These are phyloP conservation scores for Puccinia triticina DNA, from an alignment of 1,284 basidiomycete genomes.

Conservation along the genomic window DNA sequence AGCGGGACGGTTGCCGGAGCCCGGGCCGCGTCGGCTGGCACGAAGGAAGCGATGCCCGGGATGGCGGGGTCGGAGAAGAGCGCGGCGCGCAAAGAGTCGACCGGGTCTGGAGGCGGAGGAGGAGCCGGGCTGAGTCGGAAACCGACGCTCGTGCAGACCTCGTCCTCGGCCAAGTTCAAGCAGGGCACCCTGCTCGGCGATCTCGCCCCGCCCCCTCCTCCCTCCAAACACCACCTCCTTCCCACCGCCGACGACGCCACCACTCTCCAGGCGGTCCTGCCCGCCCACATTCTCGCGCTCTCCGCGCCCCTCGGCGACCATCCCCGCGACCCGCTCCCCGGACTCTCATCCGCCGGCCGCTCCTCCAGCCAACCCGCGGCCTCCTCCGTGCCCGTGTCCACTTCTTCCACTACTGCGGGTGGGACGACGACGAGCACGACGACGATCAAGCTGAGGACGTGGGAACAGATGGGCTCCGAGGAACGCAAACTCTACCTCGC, in stretches of 20 bases:
- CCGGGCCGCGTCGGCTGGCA: neutral
- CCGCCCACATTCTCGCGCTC: constrained; percentile 34
- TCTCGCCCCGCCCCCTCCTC: neutral
- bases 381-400: neutral
- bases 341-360: neutral
- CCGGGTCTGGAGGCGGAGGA: neutral
- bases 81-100: neutral
- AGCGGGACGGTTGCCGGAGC: neutral
- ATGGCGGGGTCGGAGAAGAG: neutral
- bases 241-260: neutral
- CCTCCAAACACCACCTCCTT: neutral
- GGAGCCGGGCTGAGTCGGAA: constrained; percentile 26
- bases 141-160: constrained; percentile 25
- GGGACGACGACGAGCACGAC: neutral
- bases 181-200: constrained; percentile 45
- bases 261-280: constrained; percentile 33
- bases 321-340: neutral
- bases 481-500: constrained; percentile 45
- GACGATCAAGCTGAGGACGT: constrained; percentile 20
- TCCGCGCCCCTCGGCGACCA: neutral
- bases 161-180: constrained; percentile 10
- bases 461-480: constrained; percentile 50
- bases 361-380: neutral
- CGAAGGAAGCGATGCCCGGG: neutral
- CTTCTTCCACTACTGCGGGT: neutral